Conservation (phyloP, 2,329 filamentous ascomycete genomes). For the Aspergillus sp. region DNA sequence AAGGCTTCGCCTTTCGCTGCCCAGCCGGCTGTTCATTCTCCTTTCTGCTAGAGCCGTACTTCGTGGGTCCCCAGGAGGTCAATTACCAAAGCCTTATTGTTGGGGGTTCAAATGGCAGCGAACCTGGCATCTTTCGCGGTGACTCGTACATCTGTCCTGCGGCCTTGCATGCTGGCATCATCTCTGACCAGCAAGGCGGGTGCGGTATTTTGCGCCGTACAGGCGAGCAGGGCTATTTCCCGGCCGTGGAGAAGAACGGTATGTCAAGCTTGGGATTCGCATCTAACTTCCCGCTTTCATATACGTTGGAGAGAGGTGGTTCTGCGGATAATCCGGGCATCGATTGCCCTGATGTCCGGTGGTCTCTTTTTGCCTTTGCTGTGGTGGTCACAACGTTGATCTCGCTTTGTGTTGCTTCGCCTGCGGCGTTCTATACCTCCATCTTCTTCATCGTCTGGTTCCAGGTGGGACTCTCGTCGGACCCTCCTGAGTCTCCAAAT, state of each 20-base stretch:
- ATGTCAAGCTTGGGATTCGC: slow-evolving; percentile 47
- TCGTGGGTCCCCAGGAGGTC: slow-evolving; percentile 48
- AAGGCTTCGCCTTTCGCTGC: slow-evolving; percentile 49
- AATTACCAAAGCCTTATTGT: slow-evolving; percentile 49
- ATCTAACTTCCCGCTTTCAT: slow-evolving; percentile 52
- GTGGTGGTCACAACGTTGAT: slow-evolving; percentile 47
- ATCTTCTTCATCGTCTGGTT: slow-evolving; percentile 51
- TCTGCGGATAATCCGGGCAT: slow-evolving; percentile 2
- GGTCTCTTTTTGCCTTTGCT: slow-evolving; percentile 50
- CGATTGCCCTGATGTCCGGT: slow-evolving; percentile 49
- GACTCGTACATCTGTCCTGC: slow-evolving; percentile 55
- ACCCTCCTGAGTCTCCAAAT: slow-evolving; percentile 48
- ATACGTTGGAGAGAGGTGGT: slow-evolving; percentile 41
- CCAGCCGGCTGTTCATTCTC: slow-evolving; percentile 49
- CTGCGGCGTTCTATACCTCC: slow-evolving; percentile 49
- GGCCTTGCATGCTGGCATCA: slow-evolving; percentile 52
- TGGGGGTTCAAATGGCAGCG: slow-evolving; percentile 42
- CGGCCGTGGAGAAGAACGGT: slow-evolving; percentile 39
- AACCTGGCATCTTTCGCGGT: slow-evolving; percentile 46
- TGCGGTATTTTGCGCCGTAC: slow-evolving; percentile 48
- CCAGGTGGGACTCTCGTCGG: slow-evolving; percentile 53
- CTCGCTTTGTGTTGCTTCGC: slow-evolving; percentile 49
- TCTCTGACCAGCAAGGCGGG: slow-evolving; percentile 46
- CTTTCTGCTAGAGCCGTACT: slow-evolving; percentile 47
- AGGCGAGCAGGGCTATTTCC: slow-evolving; percentile 44